These are phyloP conservation scores for Pythium plurisporium DNA, from an alignment of 352 stramenopile genomes.

Conservation along the genomic window DNA sequence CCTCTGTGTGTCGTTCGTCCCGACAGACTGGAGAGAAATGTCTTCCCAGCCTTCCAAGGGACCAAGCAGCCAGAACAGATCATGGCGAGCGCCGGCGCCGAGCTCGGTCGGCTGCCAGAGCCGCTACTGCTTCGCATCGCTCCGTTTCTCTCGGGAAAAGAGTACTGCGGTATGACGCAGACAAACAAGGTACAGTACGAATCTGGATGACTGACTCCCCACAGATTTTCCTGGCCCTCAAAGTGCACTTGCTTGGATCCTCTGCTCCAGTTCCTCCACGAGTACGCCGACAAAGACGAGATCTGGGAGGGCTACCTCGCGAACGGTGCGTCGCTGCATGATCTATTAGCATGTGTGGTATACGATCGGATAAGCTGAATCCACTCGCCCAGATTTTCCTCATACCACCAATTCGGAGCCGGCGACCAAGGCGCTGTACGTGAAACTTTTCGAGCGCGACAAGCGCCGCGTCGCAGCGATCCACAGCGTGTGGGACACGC, in stretches of 20 bases:
- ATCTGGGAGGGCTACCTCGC: slow-evolving; percentile 17
- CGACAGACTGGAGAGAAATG: slow-evolving; percentile 14
- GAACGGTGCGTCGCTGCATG: not conserved
- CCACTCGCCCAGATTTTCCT: too few species aligned
- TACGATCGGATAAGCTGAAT: too few species aligned
- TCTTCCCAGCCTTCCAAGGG: slow-evolving; percentile 12
- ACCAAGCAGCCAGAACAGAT: not conserved
- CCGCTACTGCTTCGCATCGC: slow-evolving; percentile 16
- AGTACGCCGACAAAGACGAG: slow-evolving; percentile 14
- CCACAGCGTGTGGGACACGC: not conserved
- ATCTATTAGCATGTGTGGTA: too few species aligned
- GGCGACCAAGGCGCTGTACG: not conserved
- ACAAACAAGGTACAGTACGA: slow-evolving; percentile 19
- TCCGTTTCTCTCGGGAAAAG: slow-evolving; percentile 10
- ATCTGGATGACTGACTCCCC: too few species aligned
- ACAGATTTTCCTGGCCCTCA: not conserved
- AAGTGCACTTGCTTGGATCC: not conserved
- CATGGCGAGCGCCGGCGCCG: slow-evolving; percentile 11
- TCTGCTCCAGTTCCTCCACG: slow-evolving; percentile 14
- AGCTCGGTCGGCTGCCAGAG: slow-evolving; percentile 21
- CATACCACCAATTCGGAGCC: too few species aligned
- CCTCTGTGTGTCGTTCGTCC: not conserved
- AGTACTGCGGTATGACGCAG: slow-evolving; percentile 17
- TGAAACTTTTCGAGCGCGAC: not conserved
- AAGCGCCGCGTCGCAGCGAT: not conserved